These are phyloP conservation scores for Tolypocladium endophyticum DNA, from an alignment of 2,329 filamentous ascomycete genomes.

Conservation along the genomic window DNA sequence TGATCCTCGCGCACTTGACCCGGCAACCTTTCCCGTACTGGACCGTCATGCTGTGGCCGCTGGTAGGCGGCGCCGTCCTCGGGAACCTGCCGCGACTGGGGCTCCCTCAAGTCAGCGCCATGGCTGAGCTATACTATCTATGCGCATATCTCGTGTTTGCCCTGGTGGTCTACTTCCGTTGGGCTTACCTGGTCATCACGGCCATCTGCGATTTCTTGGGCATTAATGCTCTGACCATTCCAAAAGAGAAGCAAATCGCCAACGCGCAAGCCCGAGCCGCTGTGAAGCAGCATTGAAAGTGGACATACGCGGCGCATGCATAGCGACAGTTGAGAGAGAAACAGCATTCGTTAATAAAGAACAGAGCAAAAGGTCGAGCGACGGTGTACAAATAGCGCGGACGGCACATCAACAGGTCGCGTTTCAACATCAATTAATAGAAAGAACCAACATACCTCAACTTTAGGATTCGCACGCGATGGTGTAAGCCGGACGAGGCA, in stretches of 20 bases:
- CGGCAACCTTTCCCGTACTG: slow-evolving; percentile 92
- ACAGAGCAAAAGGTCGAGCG: neutral
- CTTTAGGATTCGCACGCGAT: neutral
- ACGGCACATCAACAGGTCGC: neutral
- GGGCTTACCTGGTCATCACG: slow-evolving; percentile 84
- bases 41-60: slow-evolving; percentile 81
- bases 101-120: slow-evolving; percentile 52
- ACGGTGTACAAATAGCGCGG: neutral
- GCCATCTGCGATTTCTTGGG: slow-evolving; percentile 86
- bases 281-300: slow-evolving; percentile 21
- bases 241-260: slow-evolving; percentile 46
- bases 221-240: slow-evolving; percentile 91
- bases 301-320: neutral
- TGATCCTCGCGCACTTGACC: slow-evolving; percentile 91
- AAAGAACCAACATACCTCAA: neutral
- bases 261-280: slow-evolving; percentile 34
- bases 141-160: slow-evolving; percentile 77
- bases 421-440: neutral
- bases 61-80: slow-evolving; percentile 74
- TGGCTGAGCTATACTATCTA: slow-evolving; percentile 69
- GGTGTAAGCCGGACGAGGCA: neutral
- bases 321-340: neutral
- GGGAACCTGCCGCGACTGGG: slow-evolving; percentile 75
- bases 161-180: slow-evolving; percentile 77
- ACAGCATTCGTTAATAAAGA: neutral